Base-by-base conservation (phyloP, 2,329 filamentous ascomycete genomes). In the Stagonosporopsis cucurbitacearum region DNA sequence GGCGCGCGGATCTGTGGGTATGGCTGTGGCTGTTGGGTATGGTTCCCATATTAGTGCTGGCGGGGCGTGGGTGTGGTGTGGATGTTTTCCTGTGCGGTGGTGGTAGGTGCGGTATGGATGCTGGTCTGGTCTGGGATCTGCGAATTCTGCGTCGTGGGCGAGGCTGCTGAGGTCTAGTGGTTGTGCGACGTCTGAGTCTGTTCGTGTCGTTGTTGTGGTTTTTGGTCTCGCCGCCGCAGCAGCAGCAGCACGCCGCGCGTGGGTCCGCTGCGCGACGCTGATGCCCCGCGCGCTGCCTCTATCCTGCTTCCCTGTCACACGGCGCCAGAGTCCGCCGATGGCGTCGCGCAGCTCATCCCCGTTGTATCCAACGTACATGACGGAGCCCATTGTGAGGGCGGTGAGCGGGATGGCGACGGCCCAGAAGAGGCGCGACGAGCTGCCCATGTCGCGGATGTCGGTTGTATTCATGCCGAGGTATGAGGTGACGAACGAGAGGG, bases 381-480 rank as follows among this genome's bases (percentile, higher is more conserved):
- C 66, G 1, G 53, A 54, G 2, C 60, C 67, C 53, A 72, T 65
- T 0, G 68, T 70, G 0, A 67, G 37, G 0, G 56, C 52, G 2
- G 70, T 73, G 0, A 74, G 62, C 7, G 71, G 72, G 7, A 72
- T 42, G 0, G 70, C 68, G 13, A 72, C 66, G 20, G 54, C 54
- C 77, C 78, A 80, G 60, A 79, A 80, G 0, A 79, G 49, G 22
- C 63, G 58, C 55, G 79, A 77, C 8, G 60, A 72, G 20, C 66
- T 68, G 2, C 67, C 54, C 76, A 78, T 78, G 42, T 79, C 68
- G 23, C 78, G 60, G 13, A 80, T 75, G 33, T 79, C 78, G 2
- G 59, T 52, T 1, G 74, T 72, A 40, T 73, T 74, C 77, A 80
- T 75, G 6, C 78, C 78, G 11, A 80, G 73, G 57, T 77, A 79